Base-by-base conservation (phyloP, 192 early-diverging fungal species). In the Podila verticillata region DNA sequence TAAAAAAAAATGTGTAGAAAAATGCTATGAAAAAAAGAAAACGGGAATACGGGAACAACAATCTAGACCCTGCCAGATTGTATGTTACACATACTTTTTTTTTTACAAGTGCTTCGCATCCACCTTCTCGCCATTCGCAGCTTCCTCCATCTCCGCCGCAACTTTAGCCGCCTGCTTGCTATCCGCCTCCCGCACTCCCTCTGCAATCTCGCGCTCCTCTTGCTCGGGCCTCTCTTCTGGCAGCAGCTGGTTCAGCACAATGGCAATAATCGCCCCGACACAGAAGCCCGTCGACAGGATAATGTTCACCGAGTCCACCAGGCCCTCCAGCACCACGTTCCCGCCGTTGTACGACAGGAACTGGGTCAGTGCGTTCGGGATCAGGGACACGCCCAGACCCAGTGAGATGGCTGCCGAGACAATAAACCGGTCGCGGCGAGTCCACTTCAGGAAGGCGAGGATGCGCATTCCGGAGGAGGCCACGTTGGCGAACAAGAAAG, bases 401-500 rank as follows among this genome's bases (percentile, higher is more conserved):
- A 88, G 57, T 4, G 85, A 75, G 34, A 88, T 73, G 36, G 84
- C 66, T 0, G 73, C 73, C 24, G 87, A 77, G 26, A 83, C 78
- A 64, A 88, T 86, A 48, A 88, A 86, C 7, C 87, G 84, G 62
- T 88, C 85, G 32, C 87, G 84, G 19, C 87, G 74, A 22, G 79
- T 84, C 87, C 87, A 88, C 28, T 82, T 59, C 7, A 86, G 65
- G 68, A 83, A 84, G n/a, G 84, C 86, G 49, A 88, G 74, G 20
- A 88, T 88, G 56, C 84, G 84, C 56, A 88, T 88, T 12, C 87
- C 87, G 12, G 87, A 85, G 0, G 84, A 83, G 28, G 85, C 82
- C 5, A 88, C 87, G 22, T 79, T 84, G 22, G 83, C 82, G 70
- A 88, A 88, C 34, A 88, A 61, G 61, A 88, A 88, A 4, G 82